Evolutionary conservation across 2,329 filamentous ascomycete genomes (phyloP).

Genomic region (Hirsutella minnesotensis): DNA sequence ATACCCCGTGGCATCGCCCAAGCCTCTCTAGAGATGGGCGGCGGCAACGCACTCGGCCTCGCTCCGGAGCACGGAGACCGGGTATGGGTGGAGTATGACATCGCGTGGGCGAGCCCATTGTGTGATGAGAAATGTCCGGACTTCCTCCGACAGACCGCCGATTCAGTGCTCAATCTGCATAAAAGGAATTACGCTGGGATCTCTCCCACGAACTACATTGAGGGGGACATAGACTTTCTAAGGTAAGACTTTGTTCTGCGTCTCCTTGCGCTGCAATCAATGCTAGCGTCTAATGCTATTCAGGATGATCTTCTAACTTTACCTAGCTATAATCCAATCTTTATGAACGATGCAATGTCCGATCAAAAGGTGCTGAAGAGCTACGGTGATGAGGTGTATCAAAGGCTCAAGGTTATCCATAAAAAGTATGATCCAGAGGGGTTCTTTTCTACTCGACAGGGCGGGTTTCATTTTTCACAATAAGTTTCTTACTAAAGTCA

Average conservation of each 20-base stretch:
- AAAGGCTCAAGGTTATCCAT: constrained; percentile 5
- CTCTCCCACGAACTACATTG: constrained; percentile 10
- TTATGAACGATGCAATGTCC: constrained; percentile 12
- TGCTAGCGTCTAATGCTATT: no score
- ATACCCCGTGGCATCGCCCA: constrained; percentile 7
- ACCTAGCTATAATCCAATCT: constrained; percentile 12
- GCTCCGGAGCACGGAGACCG: constrained; percentile 13
- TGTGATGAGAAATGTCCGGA: constrained; percentile 9
- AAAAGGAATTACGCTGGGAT: constrained; percentile 7
- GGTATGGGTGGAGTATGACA: constrained; percentile 19
- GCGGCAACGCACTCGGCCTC: constrained; percentile 14
- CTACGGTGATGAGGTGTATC: constrained; percentile 8
- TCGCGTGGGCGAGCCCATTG: constrained; percentile 11
- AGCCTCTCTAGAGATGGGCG: constrained; percentile 5
- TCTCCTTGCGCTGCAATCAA: no score
- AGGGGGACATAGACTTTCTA: constrained; percentile 7
- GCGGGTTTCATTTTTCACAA: constrained; percentile 6
- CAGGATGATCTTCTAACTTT: not conserved
- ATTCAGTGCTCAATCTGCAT: constrained; percentile 7
- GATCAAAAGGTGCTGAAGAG: constrained; percentile 8
- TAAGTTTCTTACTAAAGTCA: no score
- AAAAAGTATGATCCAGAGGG: constrained; percentile 8
- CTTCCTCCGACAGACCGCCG: constrained; percentile 4
- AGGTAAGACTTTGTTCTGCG: constrained; percentile 5
- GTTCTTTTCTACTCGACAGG: constrained; percentile 5